Base-by-base conservation (phyloP, 495 filamentous ascomycete species). In the Antarctomyces pellizariae region DNA sequence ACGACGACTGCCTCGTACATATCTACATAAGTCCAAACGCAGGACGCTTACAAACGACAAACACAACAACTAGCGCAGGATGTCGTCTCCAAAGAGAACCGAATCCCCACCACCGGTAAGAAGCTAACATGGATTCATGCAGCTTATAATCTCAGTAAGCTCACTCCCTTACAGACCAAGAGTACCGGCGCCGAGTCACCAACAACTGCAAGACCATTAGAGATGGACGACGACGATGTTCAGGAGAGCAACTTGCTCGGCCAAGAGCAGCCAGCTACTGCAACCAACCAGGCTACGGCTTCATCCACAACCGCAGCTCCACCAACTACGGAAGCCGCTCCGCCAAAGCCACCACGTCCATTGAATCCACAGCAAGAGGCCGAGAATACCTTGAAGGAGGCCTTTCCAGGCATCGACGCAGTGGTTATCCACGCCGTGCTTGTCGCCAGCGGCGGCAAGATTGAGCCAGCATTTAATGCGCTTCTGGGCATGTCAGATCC, bases 381-480 rank as follows among this genome's bases (percentile, higher is more conserved):
- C 13, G 74, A 84, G 47, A 69, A 67, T 37, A 95, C 78, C 13
- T 62, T 97, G 17, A 77, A 75, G 41, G 86, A 99, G 47, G 89
- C 84, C 1, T 99, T 99, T 43, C 86, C 86, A 2, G 56, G 52
- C 28, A 71, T 95, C 36, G 86, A 99, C 26, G 45, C 54, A 7
- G 42, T 63, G 13, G 80, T 99, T 11, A 64, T 95, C 41, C 89
- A 73, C 48, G 86, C 86, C 9, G 76, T 97, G 5, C 52, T 99
- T 30, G 53, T 56, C 7, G 86, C 86, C 5, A 92, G 84, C 46
- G 63, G 71, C 35, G 86, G 78, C 22, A 64, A 71, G 37, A 67
- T 99, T 22, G 86, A 99, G 44, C 76, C 80, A 7, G 86, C 86
- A 20, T 95, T 95, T 54, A 86, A 92, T 53, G 86, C 89, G 15